Evolutionary conservation across 345 rosid genomes (phyloP).

Genomic region (Arabis hirsuta): DNA sequence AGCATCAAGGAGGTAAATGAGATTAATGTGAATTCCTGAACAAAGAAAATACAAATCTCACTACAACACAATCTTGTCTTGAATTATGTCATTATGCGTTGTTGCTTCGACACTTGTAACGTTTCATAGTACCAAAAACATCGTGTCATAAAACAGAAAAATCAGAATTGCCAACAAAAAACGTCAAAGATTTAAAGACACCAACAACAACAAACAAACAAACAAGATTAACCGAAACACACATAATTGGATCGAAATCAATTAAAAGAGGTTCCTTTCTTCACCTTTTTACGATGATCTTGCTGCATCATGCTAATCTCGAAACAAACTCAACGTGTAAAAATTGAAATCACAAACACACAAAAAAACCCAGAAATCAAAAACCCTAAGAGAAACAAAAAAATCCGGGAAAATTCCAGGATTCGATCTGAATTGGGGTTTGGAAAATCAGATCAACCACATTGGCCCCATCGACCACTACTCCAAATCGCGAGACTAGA

Average conservation of each 20-base stretch:
- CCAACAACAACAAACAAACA: not conserved
- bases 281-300: slow-evolving; percentile 86
- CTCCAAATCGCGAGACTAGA: slow-evolving; percentile 63
- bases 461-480: slow-evolving; percentile 80
- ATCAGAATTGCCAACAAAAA: slow-evolving; percentile 18
- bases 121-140: slow-evolving; percentile 12
- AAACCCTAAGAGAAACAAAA: slow-evolving; percentile 4
- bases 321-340: not conserved
- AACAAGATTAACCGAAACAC: slow-evolving; percentile 24
- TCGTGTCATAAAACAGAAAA: not conserved
- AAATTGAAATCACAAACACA: not conserved
- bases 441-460: slow-evolving; percentile 59
- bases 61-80: slow-evolving; percentile 3
- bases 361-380: not conserved
- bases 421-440: slow-evolving; percentile 15
- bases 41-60: slow-evolving; percentile 1
- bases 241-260: slow-evolving; percentile 7
- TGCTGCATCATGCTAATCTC: slow-evolving; percentile 57
- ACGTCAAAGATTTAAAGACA: slow-evolving; percentile 14
- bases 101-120: slow-evolving; percentile 31
- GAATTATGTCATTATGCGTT: slow-evolving; percentile 32
- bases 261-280: not conserved
- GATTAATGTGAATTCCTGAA: slow-evolving; percentile 6
- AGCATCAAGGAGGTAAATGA: not conserved
- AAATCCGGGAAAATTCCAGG: not conserved